These are phyloP conservation scores for Debaryomyces fabryi DNA, from an alignment of 1,139 yeast species.

Conservation along the genomic window DNA sequence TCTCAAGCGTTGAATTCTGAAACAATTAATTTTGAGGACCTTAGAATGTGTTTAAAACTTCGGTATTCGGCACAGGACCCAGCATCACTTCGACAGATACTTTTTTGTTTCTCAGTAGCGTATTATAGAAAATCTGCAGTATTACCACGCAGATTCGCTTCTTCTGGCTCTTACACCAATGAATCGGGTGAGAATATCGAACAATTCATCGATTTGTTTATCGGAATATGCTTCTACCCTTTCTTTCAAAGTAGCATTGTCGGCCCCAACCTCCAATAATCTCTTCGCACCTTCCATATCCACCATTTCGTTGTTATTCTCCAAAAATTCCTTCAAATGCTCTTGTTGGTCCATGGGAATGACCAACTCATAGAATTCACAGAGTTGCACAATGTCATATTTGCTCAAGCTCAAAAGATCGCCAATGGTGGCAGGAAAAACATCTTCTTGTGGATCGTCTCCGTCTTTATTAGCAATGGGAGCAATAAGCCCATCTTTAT, in stretches of 20 bases:
- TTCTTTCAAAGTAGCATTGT: conserved; percentile 40
- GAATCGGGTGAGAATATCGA: conserved; percentile 66
- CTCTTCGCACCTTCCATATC: conserved; percentile 39
- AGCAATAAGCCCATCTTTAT: conserved; percentile 19
- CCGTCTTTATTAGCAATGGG: conserved; percentile 69
- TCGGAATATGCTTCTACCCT: conserved; percentile 31
- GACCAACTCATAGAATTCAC: conserved; percentile 70
- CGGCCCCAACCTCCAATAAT: conserved; percentile 26
- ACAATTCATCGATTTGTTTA: conserved; percentile 50
- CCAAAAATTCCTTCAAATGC: conserved; percentile 47
- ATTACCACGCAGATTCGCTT: conserved; percentile 52
- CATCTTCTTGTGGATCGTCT: conserved; percentile 54
- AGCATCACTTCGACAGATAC: neutral
- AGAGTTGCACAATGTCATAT: conserved; percentile 51
- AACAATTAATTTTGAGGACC: neutral
- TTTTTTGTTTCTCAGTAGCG: neutral
- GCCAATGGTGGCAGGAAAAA: conserved; percentile 62
- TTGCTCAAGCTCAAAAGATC: conserved; percentile 54
- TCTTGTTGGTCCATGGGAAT: conserved; percentile 55
- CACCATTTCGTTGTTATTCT: conserved; percentile 35
- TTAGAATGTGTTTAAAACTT: neutral
- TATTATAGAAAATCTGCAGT: too few species aligned
- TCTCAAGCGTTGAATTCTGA: neutral
- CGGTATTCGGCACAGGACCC: neutral
- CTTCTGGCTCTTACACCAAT: conserved; percentile 64